Conservation (phyloP, 2,329 filamentous ascomycete genomes). For the Cercospora brassicicola region DNA sequence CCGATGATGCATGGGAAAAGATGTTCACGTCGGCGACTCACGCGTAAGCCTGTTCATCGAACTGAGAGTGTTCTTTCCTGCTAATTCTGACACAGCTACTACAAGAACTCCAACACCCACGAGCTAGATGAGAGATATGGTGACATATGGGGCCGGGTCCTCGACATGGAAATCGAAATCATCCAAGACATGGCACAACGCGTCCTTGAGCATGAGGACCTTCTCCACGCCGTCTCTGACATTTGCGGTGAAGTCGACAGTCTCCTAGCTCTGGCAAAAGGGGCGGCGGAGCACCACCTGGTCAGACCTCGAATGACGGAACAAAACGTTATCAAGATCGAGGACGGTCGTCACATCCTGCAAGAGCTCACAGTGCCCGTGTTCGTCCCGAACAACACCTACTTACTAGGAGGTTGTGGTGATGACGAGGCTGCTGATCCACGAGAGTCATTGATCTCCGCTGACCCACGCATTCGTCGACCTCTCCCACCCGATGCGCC, state of each 20-base stretch:
- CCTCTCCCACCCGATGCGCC: constrained; percentile 42
- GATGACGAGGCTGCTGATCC: constrained; percentile 16
- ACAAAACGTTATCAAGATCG: constrained; percentile 70
- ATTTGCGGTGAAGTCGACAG: constrained; percentile 85
- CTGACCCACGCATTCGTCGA: constrained; percentile 1
- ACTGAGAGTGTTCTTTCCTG: background rate
- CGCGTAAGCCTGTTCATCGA: constrained; percentile 39
- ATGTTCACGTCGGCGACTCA: constrained; percentile 69
- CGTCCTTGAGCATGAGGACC: constrained; percentile 67
- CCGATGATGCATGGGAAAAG: constrained; percentile 68
- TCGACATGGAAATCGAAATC: constrained; percentile 86
- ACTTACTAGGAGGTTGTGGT: constrained; percentile 62
- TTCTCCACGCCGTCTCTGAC: constrained; percentile 70
- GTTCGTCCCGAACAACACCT: constrained; percentile 80
- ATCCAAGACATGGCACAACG: constrained; percentile 72
- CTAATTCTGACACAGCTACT: constrained; percentile 56
- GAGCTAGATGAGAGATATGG: constrained; percentile 80
- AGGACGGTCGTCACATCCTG: constrained; percentile 78
- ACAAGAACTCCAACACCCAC: constrained; percentile 79
- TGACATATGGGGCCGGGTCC: constrained; percentile 81
- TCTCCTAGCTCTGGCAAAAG: constrained; percentile 74
- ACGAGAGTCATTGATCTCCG: constrained; percentile 8
- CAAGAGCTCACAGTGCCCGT: constrained; percentile 79
- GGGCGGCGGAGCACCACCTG: constrained; percentile 73
- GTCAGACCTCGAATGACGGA: constrained; percentile 67